Evolutionary conservation across 208 protist genomes (phyloP).

Genomic region (Strigomonas culicis): DNA sequence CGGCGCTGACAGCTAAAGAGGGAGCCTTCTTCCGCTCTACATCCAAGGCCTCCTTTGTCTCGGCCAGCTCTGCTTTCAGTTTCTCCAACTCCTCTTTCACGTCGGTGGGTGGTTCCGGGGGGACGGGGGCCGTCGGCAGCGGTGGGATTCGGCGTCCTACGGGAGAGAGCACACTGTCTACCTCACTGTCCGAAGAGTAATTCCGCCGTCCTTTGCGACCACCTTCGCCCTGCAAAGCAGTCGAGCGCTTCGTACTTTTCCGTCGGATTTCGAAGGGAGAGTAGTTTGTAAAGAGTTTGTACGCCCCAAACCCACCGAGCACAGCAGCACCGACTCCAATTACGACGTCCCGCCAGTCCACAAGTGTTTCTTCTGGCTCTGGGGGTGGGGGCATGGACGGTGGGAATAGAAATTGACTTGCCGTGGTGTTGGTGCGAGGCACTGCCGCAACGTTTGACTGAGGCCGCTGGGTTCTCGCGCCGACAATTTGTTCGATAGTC

Average conservation of each 20-base stretch:
- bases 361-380: slow-evolving; percentile 14
- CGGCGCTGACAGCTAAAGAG: slow-evolving; percentile 49
- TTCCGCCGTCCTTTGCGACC: not conserved
- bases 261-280: slow-evolving; percentile 79
- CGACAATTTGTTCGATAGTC: slow-evolving; percentile 42
- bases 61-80: slow-evolving; percentile 49
- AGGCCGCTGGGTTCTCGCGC: slow-evolving; percentile 12
- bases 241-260: slow-evolving; percentile 35
- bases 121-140: slow-evolving; percentile 16
- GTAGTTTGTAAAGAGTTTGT: slow-evolving; percentile 70
- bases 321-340: slow-evolving; percentile 64
- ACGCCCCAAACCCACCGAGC: slow-evolving; percentile 37
- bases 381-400: slow-evolving; percentile 25
- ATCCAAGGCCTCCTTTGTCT: slow-evolving; percentile 62
- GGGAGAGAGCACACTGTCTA: slow-evolving; percentile 7
- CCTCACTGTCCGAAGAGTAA: slow-evolving; percentile 23
- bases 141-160: slow-evolving; percentile 12
- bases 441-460: not conserved
- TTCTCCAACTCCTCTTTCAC: slow-evolving; percentile 37
- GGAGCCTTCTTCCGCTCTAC: slow-evolving; percentile 62
- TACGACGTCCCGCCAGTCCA: slow-evolving; percentile 78
- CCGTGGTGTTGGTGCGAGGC: not conserved
- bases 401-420: slow-evolving; percentile 42
- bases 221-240: not conserved
- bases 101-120: not conserved